Evolutionary conservation across 1,139 yeast species (phyloP).

Genomic region (Candida buenavistaensis): DNA sequence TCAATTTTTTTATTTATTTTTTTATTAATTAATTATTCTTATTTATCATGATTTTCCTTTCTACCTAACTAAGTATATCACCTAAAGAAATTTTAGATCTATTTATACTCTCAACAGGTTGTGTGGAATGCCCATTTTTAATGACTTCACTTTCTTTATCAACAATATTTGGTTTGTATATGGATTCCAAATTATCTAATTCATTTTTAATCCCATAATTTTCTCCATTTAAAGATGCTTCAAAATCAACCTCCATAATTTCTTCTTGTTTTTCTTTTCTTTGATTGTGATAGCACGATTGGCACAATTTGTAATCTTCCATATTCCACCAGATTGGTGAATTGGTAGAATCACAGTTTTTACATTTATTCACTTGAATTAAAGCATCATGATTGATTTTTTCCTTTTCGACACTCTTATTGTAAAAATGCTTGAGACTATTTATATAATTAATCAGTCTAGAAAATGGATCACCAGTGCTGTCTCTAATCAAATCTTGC

Average conservation of each 20-base stretch:
- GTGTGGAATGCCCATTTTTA: conserved; percentile 1
- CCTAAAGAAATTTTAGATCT: conserved; percentile 26
- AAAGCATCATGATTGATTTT: conserved; percentile 1
- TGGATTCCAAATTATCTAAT: conserved; percentile 25
- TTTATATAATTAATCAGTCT: conserved; percentile 31
- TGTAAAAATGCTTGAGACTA: conserved; percentile 17
- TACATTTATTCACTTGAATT: conserved; percentile 16
- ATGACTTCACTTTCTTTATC: conserved; percentile 4
- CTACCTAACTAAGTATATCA: conserved; percentile 24
- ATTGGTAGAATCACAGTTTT: conserved; percentile 23
- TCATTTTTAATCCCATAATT: conserved; percentile 33
- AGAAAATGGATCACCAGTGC: not conserved
- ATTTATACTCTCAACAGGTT: conserved; percentile 13
- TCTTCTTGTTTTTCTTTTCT: conserved; percentile 9
- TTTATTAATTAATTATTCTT: not conserved
- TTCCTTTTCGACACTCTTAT: not conserved
- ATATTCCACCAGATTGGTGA: conserved; percentile 46
- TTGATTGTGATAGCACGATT: conserved; percentile 30
- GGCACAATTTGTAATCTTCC: conserved; percentile 22
- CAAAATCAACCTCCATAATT: conserved; percentile 12
- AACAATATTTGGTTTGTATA: conserved; percentile 14
- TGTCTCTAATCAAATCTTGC: conserved; percentile 37
- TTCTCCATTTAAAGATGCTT: conserved; percentile 30
- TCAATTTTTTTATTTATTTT: not conserved
- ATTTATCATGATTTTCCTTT: not conserved